Evolutionary conservation across 768 basidiomycete species (phyloP).

Genomic region (Amyloporia xantha): DNA sequence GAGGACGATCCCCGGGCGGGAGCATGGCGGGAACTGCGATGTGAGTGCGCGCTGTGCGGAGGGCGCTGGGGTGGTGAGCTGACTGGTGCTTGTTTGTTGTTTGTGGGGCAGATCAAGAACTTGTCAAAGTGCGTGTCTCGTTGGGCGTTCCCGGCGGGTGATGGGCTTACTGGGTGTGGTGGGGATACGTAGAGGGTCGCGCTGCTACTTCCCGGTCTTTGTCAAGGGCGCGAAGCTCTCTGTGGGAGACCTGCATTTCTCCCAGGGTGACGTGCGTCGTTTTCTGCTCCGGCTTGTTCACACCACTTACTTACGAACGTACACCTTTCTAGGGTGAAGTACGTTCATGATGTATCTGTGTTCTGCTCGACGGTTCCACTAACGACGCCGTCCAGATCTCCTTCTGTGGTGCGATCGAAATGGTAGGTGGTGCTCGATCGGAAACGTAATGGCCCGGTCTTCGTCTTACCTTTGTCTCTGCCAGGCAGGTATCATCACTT

Average conservation of each 20-base stretch:
- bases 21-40: conserved; percentile 77
- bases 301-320: conserved; percentile 8
- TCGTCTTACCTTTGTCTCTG: not conserved
- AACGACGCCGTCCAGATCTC: conserved; percentile 38
- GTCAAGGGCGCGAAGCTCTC: conserved; percentile 71
- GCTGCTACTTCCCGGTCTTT: conserved; percentile 74
- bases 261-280: conserved; percentile 58
- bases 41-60: conserved; percentile 34
- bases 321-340: conserved; percentile 69
- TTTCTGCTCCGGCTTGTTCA: conserved; percentile 10
- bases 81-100: not conserved
- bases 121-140: conserved; percentile 46
- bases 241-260: conserved; percentile 75
- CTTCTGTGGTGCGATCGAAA: conserved; percentile 76
- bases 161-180: too few relatives aligned
- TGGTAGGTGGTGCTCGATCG: conserved; percentile 33
- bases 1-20: conserved; percentile 68
- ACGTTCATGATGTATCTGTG: conserved; percentile 3
- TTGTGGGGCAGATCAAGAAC: conserved; percentile 68
- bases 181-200: conserved; percentile 42
- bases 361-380: too few relatives aligned
- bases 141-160: too few relatives aligned
- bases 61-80: too few relatives aligned
- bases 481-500: conserved; percentile 65
- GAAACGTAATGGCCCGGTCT: not conserved